Evolutionary conservation across 2,329 filamentous ascomycete genomes (phyloP).

Genomic region (Aspergillus neoniger): DNA sequence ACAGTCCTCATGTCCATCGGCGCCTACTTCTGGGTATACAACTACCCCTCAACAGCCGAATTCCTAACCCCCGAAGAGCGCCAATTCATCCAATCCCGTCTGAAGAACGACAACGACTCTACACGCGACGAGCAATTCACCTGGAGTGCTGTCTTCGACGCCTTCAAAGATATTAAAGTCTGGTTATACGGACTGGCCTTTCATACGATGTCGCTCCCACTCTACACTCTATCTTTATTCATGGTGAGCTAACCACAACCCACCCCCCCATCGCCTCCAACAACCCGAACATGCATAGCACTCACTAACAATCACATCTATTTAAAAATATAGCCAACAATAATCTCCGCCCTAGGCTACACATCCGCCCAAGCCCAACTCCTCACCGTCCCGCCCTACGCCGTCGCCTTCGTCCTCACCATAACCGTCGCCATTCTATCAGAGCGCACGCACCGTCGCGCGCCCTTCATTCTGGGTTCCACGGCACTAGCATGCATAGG

Average conservation of each 20-base stretch:
- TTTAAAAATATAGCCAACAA: conserved; percentile 35
- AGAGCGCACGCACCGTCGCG: conserved; percentile 59
- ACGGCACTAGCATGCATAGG: conserved; percentile 61
- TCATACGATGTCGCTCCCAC: conserved; percentile 69
- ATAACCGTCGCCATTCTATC: conserved; percentile 61
- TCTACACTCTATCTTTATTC: conserved; percentile 44
- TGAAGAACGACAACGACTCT: conserved; percentile 69
- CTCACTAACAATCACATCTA: too few relatives aligned
- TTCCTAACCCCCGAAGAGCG: conserved; percentile 54
- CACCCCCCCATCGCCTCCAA: too few relatives aligned
- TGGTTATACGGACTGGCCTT: conserved; percentile 73
- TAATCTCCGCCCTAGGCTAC: conserved; percentile 48
- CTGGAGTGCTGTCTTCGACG: conserved; percentile 66
- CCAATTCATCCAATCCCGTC: conserved; percentile 60
- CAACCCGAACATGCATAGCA: too few relatives aligned
- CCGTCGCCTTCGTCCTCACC: conserved; percentile 63
- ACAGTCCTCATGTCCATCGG: conserved; percentile 58
- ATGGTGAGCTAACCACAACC: conserved; percentile 25
- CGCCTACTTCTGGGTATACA: conserved; percentile 45
- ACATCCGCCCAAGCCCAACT: conserved; percentile 50
- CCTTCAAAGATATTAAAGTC: conserved; percentile 67
- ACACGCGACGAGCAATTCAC: conserved; percentile 68
- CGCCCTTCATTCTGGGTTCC: conserved; percentile 64
- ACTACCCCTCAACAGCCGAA: conserved; percentile 46
- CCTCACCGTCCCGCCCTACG: conserved; percentile 65